A percentile compares a stretch with the other conserved stretches of the same genome.
Conservation (phyloP, 139 green algal species). For the Tetraselmis chui region DNA sequence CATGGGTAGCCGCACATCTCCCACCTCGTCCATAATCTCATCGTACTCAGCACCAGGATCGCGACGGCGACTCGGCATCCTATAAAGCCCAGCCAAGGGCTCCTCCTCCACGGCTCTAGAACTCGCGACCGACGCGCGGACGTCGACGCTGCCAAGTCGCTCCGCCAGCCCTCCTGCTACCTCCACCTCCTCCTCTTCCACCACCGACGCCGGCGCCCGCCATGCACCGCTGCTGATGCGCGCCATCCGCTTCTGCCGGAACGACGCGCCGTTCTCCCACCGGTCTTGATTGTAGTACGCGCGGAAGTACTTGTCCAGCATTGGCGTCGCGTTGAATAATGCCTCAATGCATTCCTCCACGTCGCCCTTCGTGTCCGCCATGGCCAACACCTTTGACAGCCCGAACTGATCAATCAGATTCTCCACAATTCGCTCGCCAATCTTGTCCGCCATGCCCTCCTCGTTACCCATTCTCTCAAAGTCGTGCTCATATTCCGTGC, state of each 20-base stretch:
- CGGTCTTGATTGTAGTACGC: background rate
- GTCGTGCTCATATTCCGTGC: no score
- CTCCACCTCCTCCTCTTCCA: background rate
- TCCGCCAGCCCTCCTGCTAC: background rate
- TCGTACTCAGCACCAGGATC: background rate
- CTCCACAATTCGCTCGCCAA: background rate
- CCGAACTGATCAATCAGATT: background rate
- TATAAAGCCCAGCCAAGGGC: background rate
- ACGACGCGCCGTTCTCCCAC: background rate
- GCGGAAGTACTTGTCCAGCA: background rate
- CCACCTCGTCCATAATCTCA: background rate
- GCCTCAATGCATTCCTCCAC: background rate
- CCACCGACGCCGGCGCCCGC: no score
- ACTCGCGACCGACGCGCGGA: background rate
- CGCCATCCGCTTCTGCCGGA: background rate
- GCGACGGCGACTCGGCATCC: background rate
- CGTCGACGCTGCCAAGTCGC: background rate
- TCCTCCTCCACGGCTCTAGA: background rate
- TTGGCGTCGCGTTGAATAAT: background rate
- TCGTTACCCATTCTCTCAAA: no score
- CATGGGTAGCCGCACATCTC: background rate
- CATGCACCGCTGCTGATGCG: background rate
- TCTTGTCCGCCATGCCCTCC: background rate
- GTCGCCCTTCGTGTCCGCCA: background rate
- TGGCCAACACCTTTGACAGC: background rate